Base-by-base conservation (phyloP, 768 basidiomycete species). In the Trametes punicea region DNA sequence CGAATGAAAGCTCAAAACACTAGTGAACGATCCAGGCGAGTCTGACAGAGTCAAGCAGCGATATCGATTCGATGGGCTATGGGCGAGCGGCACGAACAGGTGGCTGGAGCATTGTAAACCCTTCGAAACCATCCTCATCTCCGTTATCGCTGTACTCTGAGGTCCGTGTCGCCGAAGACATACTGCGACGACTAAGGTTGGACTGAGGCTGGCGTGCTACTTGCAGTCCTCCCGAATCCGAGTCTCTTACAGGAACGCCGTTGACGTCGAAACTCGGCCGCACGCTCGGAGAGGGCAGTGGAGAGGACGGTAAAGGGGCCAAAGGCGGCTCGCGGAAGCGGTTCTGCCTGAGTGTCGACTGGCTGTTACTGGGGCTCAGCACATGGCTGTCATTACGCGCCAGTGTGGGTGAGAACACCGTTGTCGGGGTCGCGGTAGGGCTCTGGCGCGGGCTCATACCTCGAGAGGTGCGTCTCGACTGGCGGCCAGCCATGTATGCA, bases 281-380 rank as follows among this genome's bases (percentile, higher is more conserved):
- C 21, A 36, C 48, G n/a, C 18, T 44, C 23, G 61, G 61, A 18
- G 59, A 59, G 16, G 62, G 54, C 39, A 67, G 27, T 10, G 66
- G 65, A 6, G 67, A 66, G 13, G 60, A 62, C 10, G 67, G 67
- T 10, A 68, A 34, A 15, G 48, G 51, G 48, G 67, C 67, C 25
- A 63, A 64, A 18, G 67, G 67, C 0, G 67, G 65, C 38, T 59
- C 59, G 50, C 66, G 66, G 54, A 55, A 46, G 51, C 51, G 34
- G 48, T 39, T 29, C 50, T 36, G 21, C 49, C 51, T 36, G 27
- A 45, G 31, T 23, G 20, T 48, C 21, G 49, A 36, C 25, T 47
- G 34, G 46, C 49, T 46, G 44, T 20, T 36, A 39, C 26, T 29
- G 47, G 38, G 42, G 41, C 45, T 40, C 18, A 47, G 47, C 15